Conservation (phyloP, 805 yeast genomes). For the Myxozyma nipponensis region DNA sequence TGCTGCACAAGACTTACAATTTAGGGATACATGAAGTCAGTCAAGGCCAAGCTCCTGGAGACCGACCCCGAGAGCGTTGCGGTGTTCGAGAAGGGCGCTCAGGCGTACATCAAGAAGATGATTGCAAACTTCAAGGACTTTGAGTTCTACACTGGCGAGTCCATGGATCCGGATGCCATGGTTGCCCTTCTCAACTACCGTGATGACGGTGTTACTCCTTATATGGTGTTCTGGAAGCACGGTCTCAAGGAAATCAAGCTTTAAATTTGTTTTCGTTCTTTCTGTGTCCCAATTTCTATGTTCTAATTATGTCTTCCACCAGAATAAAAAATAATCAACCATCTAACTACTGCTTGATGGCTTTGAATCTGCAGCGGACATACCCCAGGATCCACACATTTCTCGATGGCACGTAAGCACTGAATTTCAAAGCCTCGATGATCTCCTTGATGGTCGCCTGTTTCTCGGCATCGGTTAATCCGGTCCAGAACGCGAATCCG, state of each 20-base stretch:
- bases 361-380: conserved; percentile 27
- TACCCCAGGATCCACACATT: conserved; percentile 28
- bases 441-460: conserved; percentile 18
- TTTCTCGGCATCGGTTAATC: conserved; percentile 16
- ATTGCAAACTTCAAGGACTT: conserved; percentile 94
- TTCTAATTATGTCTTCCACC: neutral
- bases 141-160: conserved; percentile 99
- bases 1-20: neutral
- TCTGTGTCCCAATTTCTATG: neutral
- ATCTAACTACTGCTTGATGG: conserved; percentile 10
- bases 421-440: conserved; percentile 16
- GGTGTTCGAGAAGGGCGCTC: conserved; percentile 95
- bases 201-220: conserved; percentile 99
- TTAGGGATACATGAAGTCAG: conserved; percentile 85
- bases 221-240: conserved; percentile 97
- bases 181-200: conserved; percentile 97
- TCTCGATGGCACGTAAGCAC: conserved; percentile 16
- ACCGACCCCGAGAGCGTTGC: conserved; percentile 80
- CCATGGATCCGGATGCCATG: conserved; percentile 99
- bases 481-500: conserved; percentile 30
- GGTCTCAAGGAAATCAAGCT: conserved; percentile 88
- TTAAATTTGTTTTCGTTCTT: conserved; percentile 44
- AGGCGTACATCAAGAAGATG: conserved; percentile 92
- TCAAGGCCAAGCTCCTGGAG: conserved; percentile 90
- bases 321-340: neutral